A percentile compares a stretch with the other conserved stretches of the same genome.
Evolutionary conservation across 441 rosid species (phyloP).

Genomic region (Euphorbia celastroides): DNA sequence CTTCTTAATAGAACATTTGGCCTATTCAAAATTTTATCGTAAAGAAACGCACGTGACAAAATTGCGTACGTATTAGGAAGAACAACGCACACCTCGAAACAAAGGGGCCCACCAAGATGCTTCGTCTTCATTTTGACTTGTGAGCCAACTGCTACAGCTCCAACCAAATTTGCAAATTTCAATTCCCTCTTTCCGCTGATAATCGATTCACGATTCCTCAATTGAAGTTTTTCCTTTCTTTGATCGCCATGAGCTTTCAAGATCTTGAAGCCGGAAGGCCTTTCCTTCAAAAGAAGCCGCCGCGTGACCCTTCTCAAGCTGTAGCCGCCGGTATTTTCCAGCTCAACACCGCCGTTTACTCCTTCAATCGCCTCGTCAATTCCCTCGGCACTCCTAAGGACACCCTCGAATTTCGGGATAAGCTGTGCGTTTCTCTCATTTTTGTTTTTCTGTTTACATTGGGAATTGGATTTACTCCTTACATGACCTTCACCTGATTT

Average conservation of each 20-base stretch:
- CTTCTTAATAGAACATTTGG: no score
- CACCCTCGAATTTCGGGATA: constrained; percentile 62
- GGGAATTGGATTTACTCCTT: not conserved
- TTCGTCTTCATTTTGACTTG: constrained; percentile 16
- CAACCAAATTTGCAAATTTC: constrained; percentile 7
- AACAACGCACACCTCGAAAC: not conserved
- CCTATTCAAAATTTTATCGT: no score
- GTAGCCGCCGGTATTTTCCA: constrained; percentile 76
- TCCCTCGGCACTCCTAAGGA: constrained; percentile 78
- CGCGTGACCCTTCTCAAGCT: constrained; percentile 52
- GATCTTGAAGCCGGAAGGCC: constrained; percentile 58
- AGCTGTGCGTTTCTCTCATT: constrained; percentile 35
- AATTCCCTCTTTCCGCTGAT: not conserved
- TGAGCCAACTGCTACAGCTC: not conserved
- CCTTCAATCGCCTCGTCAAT: constrained; percentile 68
- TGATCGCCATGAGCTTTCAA: constrained; percentile 59
- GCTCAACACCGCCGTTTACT: constrained; percentile 66
- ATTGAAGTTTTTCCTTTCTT: not conserved
- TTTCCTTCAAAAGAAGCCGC: constrained; percentile 20
- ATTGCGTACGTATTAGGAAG: no score
- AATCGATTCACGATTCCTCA: not conserved
- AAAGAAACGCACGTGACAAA: no score
- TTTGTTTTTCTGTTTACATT: not conserved
- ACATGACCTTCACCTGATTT: not conserved
- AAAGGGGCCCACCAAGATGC: constrained; percentile 13